Evolutionary conservation across 768 basidiomycete species (phyloP), one percentile per base, ranked within the genome.

Genomic region (Lactarius quietus): DNA sequence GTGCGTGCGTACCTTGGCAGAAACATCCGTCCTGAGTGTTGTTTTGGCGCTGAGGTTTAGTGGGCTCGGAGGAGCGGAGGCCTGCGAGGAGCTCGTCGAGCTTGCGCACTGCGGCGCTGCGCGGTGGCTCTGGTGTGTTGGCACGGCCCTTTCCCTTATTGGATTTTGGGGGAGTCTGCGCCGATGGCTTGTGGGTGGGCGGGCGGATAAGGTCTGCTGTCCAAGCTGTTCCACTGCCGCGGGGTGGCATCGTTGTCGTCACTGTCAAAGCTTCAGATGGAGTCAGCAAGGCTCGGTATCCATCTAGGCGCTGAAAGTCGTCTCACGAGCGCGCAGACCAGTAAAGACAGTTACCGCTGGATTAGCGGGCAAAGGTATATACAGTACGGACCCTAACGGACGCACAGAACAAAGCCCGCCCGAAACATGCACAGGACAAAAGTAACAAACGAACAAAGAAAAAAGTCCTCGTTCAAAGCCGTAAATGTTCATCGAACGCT

Each of bases 21-120:
- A 69, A 69, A 41, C 67, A 69, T 3, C 51, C 58, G 3, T 38
- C 67, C 15, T 5, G 28, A 43, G 60, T 20, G 57, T 3, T 33
- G 33, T 3, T n/a, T n/a, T 23, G 18, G 41, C 28, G 28, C 31
- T 55, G 33, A 28, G 31, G 9, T 8, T 31, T 58, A 38, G 39
- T 36, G 20, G 29, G 26, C 12, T 54, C 53, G 4, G 63, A 54
- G 45, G 58, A 54, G n/a, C 5, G 33, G 53, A 67, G 53, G 29
- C 48, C 58, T 1, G 45, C 43, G 28, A 69, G 60, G 12, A 69
- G 63, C 23, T 61, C 69, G 12, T 69, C 69, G 57, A 69, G 67
- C 31, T 33, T 57, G 57, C 63, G 63, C 43, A 65, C 67, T 0
- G 58, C 57, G 2, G 63, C 38, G 39, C 67, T 68, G 15, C 54